phyloP scores from a whole-genome alignment of 208 protist genomes.

The Leishmania gerbilli region DNA sequence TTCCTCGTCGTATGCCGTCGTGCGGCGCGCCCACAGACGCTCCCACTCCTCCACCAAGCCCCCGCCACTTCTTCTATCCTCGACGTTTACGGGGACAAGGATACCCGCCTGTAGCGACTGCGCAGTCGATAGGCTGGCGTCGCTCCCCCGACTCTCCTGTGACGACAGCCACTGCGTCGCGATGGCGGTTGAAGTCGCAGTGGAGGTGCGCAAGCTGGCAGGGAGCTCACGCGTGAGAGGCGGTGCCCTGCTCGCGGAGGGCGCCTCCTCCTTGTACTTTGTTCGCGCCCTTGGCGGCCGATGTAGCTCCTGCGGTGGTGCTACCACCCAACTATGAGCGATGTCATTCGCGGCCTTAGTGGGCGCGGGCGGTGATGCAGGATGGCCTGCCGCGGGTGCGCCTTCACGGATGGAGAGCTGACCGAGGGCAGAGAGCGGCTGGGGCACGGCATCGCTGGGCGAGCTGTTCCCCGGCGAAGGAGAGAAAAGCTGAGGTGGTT shows the following conservation, averaged over 20 bases:
- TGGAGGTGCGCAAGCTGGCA: background rate
- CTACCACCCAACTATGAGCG: background rate
- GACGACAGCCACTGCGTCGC: background rate
- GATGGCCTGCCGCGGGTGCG: background rate
- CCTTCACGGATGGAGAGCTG: background rate
- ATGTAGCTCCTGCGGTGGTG: background rate
- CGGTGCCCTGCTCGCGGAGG: background rate
- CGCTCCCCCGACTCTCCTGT: background rate
- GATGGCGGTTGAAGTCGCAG: background rate
- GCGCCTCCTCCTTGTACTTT: background rate
- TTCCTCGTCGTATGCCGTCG: background rate
- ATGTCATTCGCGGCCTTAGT: background rate
- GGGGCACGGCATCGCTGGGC: background rate
- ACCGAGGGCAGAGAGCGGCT: background rate
- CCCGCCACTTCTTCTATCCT: background rate
- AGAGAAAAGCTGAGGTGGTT: background rate
- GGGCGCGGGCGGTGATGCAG: background rate
- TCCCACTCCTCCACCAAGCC: background rate
- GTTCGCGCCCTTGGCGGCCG: background rate
- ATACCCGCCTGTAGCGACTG: background rate
- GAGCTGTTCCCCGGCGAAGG: background rate
- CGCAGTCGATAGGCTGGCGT: background rate
- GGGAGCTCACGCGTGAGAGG: background rate
- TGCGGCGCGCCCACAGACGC: background rate
- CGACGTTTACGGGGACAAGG: too few species aligned